phyloP scores from a whole-genome alignment of 495 filamentous ascomycete species.

The Podospora appendiculata region DNA sequence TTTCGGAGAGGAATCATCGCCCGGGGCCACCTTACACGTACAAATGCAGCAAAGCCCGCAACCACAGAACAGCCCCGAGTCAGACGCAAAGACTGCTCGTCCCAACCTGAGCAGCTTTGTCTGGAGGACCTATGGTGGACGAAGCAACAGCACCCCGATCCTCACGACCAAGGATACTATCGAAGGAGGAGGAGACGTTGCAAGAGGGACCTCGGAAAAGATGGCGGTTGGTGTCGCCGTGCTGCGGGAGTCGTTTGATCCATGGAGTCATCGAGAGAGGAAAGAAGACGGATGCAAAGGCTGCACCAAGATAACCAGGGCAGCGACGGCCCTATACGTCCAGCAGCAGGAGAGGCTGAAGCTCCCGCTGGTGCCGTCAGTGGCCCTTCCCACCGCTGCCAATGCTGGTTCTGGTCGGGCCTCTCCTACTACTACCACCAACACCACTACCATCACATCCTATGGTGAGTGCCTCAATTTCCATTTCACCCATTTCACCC shows the following conservation, averaged over 20 bases:
- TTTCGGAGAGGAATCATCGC: not conserved
- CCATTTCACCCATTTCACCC: not conserved
- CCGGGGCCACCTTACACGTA: not conserved
- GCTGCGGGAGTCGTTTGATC: slow-evolving; percentile 20
- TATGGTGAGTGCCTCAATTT: slow-evolving; percentile 12
- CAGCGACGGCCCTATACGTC: slow-evolving; percentile 6
- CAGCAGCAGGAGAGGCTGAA: slow-evolving; percentile 1
- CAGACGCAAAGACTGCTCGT: not conserved
- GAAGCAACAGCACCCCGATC: slow-evolving; percentile 11
- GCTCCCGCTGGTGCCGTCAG: not conserved
- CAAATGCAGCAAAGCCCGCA: slow-evolving; percentile 10
- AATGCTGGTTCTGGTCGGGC: no score
- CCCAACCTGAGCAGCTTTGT: slow-evolving; percentile 16
- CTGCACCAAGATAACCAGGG: slow-evolving; percentile 21
- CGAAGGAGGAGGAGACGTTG: not conserved
- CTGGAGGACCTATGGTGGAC: slow-evolving; percentile 20
- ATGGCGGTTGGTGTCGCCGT: slow-evolving; percentile 22
- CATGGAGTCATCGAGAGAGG: slow-evolving; percentile 13
- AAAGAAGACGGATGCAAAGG: slow-evolving; percentile 18
- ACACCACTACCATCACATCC: no score
- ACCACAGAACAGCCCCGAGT: not conserved
- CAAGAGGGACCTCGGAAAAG: not conserved
- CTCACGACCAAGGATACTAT: not conserved
- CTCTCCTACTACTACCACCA: no score
- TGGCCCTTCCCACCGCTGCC: not conserved